Evolutionary conservation across 495 filamentous ascomycete species (phyloP).

Genomic region (Hyphodiscus hymeniophilus): DNA sequence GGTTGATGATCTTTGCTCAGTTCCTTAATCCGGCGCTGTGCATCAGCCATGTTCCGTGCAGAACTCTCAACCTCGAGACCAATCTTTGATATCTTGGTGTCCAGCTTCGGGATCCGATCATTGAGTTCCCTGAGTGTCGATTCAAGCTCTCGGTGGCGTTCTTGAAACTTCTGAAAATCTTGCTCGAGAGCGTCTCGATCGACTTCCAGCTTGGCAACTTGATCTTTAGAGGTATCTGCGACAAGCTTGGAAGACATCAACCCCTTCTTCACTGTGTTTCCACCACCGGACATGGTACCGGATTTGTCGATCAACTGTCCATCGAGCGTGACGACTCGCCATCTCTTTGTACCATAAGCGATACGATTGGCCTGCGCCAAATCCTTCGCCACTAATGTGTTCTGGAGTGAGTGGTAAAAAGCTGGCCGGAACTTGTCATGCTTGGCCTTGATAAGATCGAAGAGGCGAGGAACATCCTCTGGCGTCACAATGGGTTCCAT

Average conservation of each 20-base stretch:
- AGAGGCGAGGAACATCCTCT: constrained; percentile 83
- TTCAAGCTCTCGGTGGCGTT: constrained; percentile 71
- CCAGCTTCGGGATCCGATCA: constrained; percentile 74
- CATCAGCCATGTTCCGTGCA: constrained; percentile 74
- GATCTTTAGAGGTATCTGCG: constrained; percentile 74
- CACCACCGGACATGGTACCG: constrained; percentile 97
- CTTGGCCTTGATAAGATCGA: constrained; percentile 87
- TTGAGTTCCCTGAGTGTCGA: constrained; percentile 59
- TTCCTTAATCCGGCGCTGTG: constrained; percentile 75
- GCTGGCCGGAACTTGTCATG: constrained; percentile 81
- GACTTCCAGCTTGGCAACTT: constrained; percentile 74
- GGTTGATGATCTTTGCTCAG: constrained; percentile 69
- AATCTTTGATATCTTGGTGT: constrained; percentile 89
- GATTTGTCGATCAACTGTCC: constrained; percentile 95
- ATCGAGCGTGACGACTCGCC: constrained; percentile 92
- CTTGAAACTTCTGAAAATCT: constrained; percentile 69
- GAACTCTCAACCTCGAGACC: constrained; percentile 82
- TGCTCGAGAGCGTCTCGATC: constrained; percentile 81
- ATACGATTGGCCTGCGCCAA: constrained; percentile 91
- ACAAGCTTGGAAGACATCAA: constrained; percentile 94
- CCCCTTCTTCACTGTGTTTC: constrained; percentile 76
- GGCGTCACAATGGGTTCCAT: constrained; percentile 75
- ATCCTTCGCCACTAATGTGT: constrained; percentile 89
- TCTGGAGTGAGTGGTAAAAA: constrained; percentile 87
- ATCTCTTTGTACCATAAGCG: constrained; percentile 83